Evolutionary conservation across 352 stramenopile genomes (phyloP).

Genomic region (Phytophthora kernoviae): DNA sequence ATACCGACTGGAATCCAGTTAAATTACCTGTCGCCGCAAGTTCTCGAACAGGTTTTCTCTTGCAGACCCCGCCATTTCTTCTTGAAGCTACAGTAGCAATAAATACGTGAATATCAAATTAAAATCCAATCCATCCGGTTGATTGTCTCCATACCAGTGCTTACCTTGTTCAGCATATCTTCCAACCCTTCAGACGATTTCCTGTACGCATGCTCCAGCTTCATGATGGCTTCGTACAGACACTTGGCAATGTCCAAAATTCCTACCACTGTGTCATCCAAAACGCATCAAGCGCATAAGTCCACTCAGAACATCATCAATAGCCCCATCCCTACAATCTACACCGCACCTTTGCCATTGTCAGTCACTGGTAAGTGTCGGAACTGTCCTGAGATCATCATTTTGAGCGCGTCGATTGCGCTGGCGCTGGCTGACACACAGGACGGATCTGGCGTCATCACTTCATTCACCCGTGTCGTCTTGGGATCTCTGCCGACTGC

Average conservation of each 20-base stretch:
- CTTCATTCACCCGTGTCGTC: constrained; percentile 77
- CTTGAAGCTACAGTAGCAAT: constrained; percentile 48
- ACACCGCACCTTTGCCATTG: constrained; percentile 73
- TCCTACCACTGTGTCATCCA: constrained; percentile 83
- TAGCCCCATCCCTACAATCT: not conserved
- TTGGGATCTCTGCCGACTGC: constrained; percentile 84
- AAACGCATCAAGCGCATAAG: not conserved
- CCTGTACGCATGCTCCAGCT: constrained; percentile 93
- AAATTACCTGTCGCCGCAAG: constrained; percentile 72
- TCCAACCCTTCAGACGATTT: constrained; percentile 72
- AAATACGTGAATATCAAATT: constrained; percentile 6
- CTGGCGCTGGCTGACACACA: constrained; percentile 93
- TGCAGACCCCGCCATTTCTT: constrained; percentile 50
- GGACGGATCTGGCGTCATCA: constrained; percentile 96
- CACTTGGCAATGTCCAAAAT: constrained; percentile 99
- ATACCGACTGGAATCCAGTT: no score
- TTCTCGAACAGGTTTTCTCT: constrained; percentile 83
- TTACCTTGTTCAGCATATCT: constrained; percentile 81
- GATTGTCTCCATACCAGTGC: not conserved
- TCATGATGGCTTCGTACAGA: constrained; percentile 97
- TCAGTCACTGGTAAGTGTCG: constrained; percentile 95
- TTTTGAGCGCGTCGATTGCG: constrained; percentile 96
- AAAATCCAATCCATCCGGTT: not conserved
- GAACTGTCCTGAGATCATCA: constrained; percentile 97
- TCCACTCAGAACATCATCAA: not conserved